Percentiles rank a stretch among this genome's conserved stretches.
Evolutionary conservation across 805 yeast genomes (phyloP).

Genomic region (Diddensiella santjacobensis): DNA sequence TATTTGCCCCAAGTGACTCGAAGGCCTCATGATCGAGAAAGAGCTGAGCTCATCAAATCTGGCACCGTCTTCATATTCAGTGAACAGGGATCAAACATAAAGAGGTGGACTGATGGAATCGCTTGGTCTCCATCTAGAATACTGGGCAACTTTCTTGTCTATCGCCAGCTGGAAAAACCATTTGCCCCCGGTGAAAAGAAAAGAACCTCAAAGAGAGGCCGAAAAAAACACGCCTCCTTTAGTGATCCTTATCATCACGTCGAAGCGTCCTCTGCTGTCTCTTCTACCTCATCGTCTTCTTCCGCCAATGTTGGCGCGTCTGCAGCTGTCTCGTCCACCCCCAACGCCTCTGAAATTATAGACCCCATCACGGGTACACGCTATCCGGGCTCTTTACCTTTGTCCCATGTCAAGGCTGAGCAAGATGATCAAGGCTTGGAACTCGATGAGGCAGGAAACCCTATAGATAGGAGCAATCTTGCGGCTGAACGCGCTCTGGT

Average conservation of each 20-base stretch:
- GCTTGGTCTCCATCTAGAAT: slow-evolving; percentile 92
- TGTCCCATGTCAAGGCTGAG: neutral
- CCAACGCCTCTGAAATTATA: neutral
- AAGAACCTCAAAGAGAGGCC: slow-evolving; percentile 19
- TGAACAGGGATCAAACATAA: slow-evolving; percentile 77
- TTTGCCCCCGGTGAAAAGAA: slow-evolving; percentile 44
- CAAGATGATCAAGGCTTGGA: slow-evolving; percentile 1
- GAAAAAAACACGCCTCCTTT: slow-evolving; percentile 9
- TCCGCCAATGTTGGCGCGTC: neutral
- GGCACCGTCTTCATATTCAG: slow-evolving; percentile 84
- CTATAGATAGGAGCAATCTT: slow-evolving; percentile 6
- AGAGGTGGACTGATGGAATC: slow-evolving; percentile 96
- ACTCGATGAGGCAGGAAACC: neutral
- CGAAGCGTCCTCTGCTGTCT: neutral
- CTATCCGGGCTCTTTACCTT: neutral
- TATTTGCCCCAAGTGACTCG: slow-evolving; percentile 60
- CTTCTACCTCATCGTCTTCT: neutral
- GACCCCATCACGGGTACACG: neutral
- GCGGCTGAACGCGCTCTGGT: slow-evolving; percentile 42
- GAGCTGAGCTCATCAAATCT: slow-evolving; percentile 58
- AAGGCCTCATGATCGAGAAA: slow-evolving; percentile 79
- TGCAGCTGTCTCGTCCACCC: neutral
- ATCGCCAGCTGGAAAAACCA: slow-evolving; percentile 61
- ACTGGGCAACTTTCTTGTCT: slow-evolving; percentile 77
- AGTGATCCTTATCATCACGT: neutral